Conservation (phyloP, 2,329 filamentous ascomycete species). For the Aspergillus transmontanensis region DNA sequence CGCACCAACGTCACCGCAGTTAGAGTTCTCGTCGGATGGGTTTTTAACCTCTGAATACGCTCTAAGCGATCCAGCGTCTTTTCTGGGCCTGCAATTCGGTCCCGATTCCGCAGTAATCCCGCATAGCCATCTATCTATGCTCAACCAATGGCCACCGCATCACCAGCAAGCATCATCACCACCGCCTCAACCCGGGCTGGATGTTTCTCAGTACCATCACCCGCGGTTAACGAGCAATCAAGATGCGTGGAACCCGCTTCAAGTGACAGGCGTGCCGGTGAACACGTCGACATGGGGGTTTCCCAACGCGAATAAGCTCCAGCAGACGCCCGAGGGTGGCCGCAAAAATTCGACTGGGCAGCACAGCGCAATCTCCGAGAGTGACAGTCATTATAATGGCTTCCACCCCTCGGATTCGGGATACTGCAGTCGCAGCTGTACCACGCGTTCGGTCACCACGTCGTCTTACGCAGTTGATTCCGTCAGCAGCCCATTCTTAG, state of each 20-base stretch:
- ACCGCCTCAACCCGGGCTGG: conserved; percentile 18
- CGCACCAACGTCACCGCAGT: conserved; percentile 15
- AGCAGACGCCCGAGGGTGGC: conserved; percentile 25
- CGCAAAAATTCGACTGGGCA: conserved; percentile 27
- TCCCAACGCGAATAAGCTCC: conserved; percentile 20
- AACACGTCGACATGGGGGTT: conserved; percentile 19
- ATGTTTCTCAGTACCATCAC: conserved; percentile 25
- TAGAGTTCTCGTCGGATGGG: conserved; percentile 15
- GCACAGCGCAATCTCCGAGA: conserved; percentile 34
- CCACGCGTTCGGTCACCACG: conserved; percentile 31
- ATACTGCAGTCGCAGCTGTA: conserved; percentile 36
- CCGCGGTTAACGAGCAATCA: conserved; percentile 24
- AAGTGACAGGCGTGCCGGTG: conserved; percentile 28
- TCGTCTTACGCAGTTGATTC: conserved; percentile 32
- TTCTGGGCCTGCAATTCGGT: conserved; percentile 31
- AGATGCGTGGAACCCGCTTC: conserved; percentile 38
- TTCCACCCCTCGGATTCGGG: conserved; percentile 37
- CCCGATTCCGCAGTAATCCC: conserved; percentile 23
- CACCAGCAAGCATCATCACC: conserved; percentile 22
- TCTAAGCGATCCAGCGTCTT: conserved; percentile 26
- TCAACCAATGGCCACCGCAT: conserved; percentile 23
- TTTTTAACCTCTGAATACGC: conserved; percentile 17
- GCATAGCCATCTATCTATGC: conserved; percentile 22
- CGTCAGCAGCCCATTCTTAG: conserved; percentile 29
- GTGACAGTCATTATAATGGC: conserved; percentile 34